phyloP scores from a whole-genome alignment of 352 stramenopile genomes.

The Phytophthora tubulina region DNA sequence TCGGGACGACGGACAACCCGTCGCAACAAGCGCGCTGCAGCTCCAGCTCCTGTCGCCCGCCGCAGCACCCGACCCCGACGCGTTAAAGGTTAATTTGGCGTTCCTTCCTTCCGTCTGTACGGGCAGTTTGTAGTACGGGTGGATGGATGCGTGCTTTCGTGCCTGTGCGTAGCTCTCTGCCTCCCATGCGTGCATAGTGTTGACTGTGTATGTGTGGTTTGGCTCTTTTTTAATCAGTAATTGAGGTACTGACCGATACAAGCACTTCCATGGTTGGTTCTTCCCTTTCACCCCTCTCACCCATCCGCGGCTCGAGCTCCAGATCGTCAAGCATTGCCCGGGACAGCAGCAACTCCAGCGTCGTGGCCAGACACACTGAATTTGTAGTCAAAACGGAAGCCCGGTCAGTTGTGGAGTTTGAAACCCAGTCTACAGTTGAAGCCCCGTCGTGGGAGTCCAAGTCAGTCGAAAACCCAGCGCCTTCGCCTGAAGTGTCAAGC shows the following conservation, averaged over 20 bases:
- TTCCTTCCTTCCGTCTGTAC: constrained; percentile 41
- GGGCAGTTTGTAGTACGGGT: constrained; percentile 42
- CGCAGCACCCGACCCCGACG: constrained; percentile 54
- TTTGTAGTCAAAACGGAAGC: constrained; percentile 18
- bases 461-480: constrained; percentile 5
- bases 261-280: constrained; percentile 58
- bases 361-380: constrained; percentile 11
- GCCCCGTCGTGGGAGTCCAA: neutral
- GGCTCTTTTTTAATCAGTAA: constrained; percentile 61
- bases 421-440: constrained; percentile 2
- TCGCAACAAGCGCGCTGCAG: constrained; percentile 42
- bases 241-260: constrained; percentile 62
- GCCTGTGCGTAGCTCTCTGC: constrained; percentile 47
- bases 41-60: constrained; percentile 24
- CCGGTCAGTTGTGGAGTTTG: constrained; percentile 1
- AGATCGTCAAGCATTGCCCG: constrained; percentile 35
- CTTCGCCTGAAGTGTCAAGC: neutral
- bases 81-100: constrained; percentile 76
- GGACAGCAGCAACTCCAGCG: constrained; percentile 16
- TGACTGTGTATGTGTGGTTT: constrained; percentile 61
- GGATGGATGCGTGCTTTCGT: constrained; percentile 45
- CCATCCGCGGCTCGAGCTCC: constrained; percentile 25
- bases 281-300: constrained; percentile 34
- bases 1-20: constrained; percentile 37
- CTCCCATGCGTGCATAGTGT: constrained; percentile 54